Percentiles rank a stretch among this genome's conserved stretches.
phyloP scores from a whole-genome alignment of 257 asterid species.

The Penstemon newberryi region DNA sequence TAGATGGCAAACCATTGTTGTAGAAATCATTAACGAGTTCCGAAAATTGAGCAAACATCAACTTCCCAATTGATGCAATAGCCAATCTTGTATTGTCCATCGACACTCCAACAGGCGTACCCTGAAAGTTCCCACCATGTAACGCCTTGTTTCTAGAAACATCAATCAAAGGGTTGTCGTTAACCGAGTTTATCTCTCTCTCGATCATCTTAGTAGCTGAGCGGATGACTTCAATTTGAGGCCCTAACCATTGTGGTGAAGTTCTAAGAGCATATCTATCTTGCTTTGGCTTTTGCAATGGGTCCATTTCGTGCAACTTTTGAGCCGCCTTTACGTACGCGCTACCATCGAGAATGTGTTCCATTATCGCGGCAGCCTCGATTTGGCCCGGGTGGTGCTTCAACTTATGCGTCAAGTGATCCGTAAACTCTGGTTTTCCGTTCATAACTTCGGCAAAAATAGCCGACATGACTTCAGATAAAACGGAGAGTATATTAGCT shows the following conservation, averaged over 20 bases:
- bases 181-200: slow-evolving; percentile 57
- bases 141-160: slow-evolving; percentile 57
- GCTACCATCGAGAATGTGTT: slow-evolving; percentile 57
- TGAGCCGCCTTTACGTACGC: slow-evolving; percentile 45
- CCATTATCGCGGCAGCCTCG: slow-evolving; percentile 66
- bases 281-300: slow-evolving; percentile 53
- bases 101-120: slow-evolving; percentile 56
- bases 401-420: slow-evolving; percentile 52
- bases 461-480: slow-evolving; percentile 54
- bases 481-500: slow-evolving; percentile 40
- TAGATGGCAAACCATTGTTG: slow-evolving; percentile 61
- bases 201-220: slow-evolving; percentile 52
- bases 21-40: slow-evolving; percentile 59
- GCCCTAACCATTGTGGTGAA: slow-evolving; percentile 64
- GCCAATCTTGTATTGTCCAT: slow-evolving; percentile 55
- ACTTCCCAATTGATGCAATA: slow-evolving; percentile 45
- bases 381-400: slow-evolving; percentile 65
- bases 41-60: slow-evolving; percentile 55
- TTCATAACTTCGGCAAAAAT: slow-evolving; percentile 61
- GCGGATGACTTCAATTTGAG: slow-evolving; percentile 56
- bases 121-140: slow-evolving; percentile 65
- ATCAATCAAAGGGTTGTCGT: slow-evolving; percentile 58
- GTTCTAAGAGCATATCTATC: slow-evolving; percentile 57
- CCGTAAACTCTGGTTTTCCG: slow-evolving; percentile 57
- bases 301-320: slow-evolving; percentile 52